Base-by-base conservation (phyloP, 1,284 basidiomycete species). In the Ustilago sp. region DNA sequence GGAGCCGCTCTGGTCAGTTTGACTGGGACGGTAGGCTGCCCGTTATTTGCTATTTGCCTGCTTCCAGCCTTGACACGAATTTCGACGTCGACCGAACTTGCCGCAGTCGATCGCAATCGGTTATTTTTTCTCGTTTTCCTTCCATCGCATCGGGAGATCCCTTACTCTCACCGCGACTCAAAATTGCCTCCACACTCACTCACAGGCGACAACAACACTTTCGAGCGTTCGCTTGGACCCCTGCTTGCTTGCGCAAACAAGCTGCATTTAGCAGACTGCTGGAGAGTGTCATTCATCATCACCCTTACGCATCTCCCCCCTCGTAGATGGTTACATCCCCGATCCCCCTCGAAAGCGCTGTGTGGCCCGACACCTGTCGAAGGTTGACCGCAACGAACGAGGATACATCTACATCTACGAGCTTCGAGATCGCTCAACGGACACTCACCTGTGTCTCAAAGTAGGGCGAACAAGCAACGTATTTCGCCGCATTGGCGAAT, bases 381-480 rank as follows among this genome's bases (percentile, higher is more conserved):
- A 59, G 3, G 51, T 56, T 0, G 80, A 81, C 38, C 55, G 43
- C 0, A 47, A 23, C 7, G 77, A 80, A 35, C 52, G 35, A 3
- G 80, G 80, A 6, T 77, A 82, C 54, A 34, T 81, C 23, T 82
- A 82, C 69, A 70, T 81, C 41, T 74, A 82, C 55, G 79, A 80
- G 58, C 69, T 82, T 8, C 54, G 63, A 7, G 76, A 71, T 12
- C 66, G 55, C 8, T 70, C 69, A 8, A 71, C 45, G 5, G 11
- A 31, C 0, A 59, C 58, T 3, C 71, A 74, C 34, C 9, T 73
- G 0, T 77, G 77, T 45, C 63, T 82, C 48, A 82, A 82, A 48
- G 72, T 82, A 3, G 80, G 80, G 0, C 59, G 80, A 0, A 62
- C 79, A 0, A 63, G 32, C 11, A 67, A 79, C n/a, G 72, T 75